Percentiles rank a stretch among this genome's conserved stretches.
phyloP scores from a whole-genome alignment of 1,284 basidiomycete genomes.

The Puccinia horiana region DNA sequence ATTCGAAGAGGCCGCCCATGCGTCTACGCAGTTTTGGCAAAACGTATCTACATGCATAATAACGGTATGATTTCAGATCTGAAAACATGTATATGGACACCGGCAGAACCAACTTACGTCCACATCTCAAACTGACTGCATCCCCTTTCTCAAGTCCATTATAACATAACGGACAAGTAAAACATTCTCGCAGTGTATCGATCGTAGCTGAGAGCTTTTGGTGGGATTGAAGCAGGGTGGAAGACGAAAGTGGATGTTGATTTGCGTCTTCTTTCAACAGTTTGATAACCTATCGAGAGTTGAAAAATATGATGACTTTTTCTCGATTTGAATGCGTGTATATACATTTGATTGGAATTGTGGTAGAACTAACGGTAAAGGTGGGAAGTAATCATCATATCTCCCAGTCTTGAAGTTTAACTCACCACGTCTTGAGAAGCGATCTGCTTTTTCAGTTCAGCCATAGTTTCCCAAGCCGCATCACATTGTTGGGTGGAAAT shows the following conservation, averaged over 20 bases:
- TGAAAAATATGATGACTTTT: neutral
- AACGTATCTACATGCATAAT: conserved; percentile 36
- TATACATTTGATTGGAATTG: conserved; percentile 18
- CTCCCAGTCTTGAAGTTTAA: neutral
- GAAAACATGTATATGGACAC: neutral
- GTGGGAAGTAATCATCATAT: neutral
- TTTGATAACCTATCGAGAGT: conserved; percentile 40
- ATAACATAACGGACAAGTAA: conserved; percentile 48
- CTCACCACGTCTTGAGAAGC: conserved; percentile 41
- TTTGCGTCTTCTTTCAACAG: conserved; percentile 36
- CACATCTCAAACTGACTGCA: conserved; percentile 46
- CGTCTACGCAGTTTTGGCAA: conserved; percentile 43
- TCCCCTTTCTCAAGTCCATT: conserved; percentile 24
- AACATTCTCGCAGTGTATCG: conserved; percentile 43
- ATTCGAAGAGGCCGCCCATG: conserved; percentile 17
- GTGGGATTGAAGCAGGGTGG: conserved; percentile 29
- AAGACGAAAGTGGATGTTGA: conserved; percentile 29
- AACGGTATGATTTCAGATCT: neutral
- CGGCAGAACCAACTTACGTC: conserved; percentile 18
- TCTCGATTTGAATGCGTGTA: conserved; percentile 4
- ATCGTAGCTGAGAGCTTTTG: conserved; percentile 22
- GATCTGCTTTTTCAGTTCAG: conserved; percentile 33
- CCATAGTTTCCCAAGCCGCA: conserved; percentile 38
- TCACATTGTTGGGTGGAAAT: conserved; percentile 41
- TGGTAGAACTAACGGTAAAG: neutral